Evolutionary conservation across 306 rosid species (phyloP).

Genomic region (Prunus padus): DNA sequence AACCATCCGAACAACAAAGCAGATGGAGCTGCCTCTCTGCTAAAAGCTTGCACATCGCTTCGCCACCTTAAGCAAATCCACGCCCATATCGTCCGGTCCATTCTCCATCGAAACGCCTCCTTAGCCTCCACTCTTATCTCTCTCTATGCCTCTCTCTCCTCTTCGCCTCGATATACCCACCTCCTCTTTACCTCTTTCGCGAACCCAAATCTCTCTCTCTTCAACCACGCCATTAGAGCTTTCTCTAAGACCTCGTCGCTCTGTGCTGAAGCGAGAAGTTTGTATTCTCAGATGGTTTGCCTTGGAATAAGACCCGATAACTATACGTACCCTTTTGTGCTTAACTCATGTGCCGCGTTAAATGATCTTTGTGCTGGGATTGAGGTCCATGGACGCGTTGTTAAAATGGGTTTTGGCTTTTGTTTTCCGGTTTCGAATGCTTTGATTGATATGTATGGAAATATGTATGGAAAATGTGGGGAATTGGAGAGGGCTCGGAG

Average conservation of each 20-base stretch:
- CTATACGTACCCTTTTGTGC: constrained; percentile 13
- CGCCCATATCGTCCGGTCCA: constrained; percentile 18
- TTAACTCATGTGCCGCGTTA: constrained; percentile 19
- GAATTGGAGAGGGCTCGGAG: background rate
- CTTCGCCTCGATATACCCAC: constrained; percentile 11
- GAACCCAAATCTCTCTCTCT: constrained; percentile 20
- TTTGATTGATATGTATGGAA: constrained; percentile 28
- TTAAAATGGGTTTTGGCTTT: constrained; percentile 23
- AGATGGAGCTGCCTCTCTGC: constrained; percentile 23
- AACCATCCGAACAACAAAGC: constrained; percentile 22
- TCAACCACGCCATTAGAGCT: constrained; percentile 27
- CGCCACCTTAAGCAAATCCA: constrained; percentile 22
- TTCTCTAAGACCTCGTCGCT: constrained; percentile 15
- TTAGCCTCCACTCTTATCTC: constrained; percentile 24
- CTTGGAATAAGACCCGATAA: constrained; percentile 24
- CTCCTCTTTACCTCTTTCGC: constrained; percentile 22
- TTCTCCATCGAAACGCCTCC: constrained; percentile 30
- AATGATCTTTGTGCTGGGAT: background rate
- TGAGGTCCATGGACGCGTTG: constrained; percentile 26
- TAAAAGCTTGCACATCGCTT: constrained; percentile 21
- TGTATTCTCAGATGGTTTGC: constrained; percentile 16
- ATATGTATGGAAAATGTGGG: constrained; percentile 28
- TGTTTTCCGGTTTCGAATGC: constrained; percentile 23
- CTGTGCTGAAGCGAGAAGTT: background rate
- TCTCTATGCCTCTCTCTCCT: constrained; percentile 21